Evolutionary conservation across 768 basidiomycete species (phyloP), one percentile per base, ranked within the genome.

Genomic region (Leccinum aurantiacum): DNA sequence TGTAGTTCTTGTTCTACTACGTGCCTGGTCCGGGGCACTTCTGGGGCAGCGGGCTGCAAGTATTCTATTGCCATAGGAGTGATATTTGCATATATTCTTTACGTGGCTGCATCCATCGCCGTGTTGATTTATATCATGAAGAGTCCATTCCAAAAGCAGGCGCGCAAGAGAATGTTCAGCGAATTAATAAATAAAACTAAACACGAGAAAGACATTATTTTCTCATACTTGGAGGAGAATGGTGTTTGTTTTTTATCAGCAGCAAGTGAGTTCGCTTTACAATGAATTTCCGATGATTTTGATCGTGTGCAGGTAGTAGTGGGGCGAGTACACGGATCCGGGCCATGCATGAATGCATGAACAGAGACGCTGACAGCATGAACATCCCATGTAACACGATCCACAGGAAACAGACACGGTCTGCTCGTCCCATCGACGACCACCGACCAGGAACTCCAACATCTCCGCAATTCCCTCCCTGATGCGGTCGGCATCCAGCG

Each of bases 391-490:
- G 37, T 27, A 27, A 33, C 47, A 11, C 47, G 9, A 41, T 2
- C 47, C 53, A 51, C 70, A 90, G 93, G 95, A 59, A 99, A 99
- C 79, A 87, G 93, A 64, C 95, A 99, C 74, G 97, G 97, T 58
- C 86, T 99, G 33, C 91, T 99, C 61, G 93, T 99, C 24, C 97
- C 97, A 8, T 87, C 91, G 55, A 88, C 94, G 59, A 95, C 97
- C 52, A 95, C 95, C 54, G 97, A 98, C 74, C 97, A 98, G 72
- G 97, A 99, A 74, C 85, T 98, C 3, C 97, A 98, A 75, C 97
- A 99, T 75, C 83, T 99, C 59, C 90, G 97, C 35, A 99, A 98
- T 72, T 85, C 95, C 11, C 83, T 98, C 41, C 97, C 97, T 4
- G 94, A 97, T 59, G 64, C 86, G n/a, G 90, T 99, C 65, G 88